phyloP scores from a whole-genome alignment of 1,284 basidiomycete species.

The Inonotus hispidus region DNA sequence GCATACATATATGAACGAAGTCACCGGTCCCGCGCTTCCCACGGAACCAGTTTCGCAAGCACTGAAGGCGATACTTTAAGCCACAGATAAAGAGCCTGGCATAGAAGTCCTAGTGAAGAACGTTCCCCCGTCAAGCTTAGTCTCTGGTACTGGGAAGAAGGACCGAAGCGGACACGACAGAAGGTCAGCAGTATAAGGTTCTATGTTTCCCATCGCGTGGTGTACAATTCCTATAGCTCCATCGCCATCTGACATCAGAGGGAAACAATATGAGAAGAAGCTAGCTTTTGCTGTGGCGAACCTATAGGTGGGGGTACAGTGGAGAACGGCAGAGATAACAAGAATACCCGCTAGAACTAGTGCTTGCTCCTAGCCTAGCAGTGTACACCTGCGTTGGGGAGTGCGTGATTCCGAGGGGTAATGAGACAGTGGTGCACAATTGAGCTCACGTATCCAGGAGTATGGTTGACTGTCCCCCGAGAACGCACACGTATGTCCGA shows the following conservation, averaged over 20 bases:
- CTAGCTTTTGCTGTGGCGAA: not conserved
- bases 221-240: not conserved
- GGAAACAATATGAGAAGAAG: not conserved
- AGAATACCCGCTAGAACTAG: not conserved
- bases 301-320: no score
- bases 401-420: no score
- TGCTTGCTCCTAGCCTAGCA: no score
- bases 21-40: no score
- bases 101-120: not conserved
- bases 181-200: not conserved
- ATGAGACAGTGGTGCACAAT: no score
- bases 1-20: not conserved
- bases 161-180: not conserved
- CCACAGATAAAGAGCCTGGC: not conserved
- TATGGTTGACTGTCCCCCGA: no score
- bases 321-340: not conserved
- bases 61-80: no score
- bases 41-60: no score
- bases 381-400: no score
- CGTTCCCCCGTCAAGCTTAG: not conserved
- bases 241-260: constrained; percentile 13
- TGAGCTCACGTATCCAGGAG: no score
- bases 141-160: not conserved
- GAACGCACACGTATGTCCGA: no score
- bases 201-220: constrained; percentile 7